phyloP scores from a whole-genome alignment of 768 basidiomycete species.

The Boletus patriciae region DNA sequence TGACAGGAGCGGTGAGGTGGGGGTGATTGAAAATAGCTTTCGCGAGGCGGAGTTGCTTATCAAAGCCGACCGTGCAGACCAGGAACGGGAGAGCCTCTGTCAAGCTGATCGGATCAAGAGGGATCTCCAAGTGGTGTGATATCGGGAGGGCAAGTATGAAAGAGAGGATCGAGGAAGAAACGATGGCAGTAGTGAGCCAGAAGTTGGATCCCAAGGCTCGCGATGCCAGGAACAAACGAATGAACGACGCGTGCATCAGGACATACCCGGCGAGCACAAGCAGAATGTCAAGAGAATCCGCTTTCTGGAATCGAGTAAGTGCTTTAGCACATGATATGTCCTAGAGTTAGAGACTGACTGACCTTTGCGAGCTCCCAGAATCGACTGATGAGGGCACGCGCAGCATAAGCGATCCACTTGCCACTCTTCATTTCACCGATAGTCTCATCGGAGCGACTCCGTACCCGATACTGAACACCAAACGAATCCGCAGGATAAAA shows the following conservation, averaged over 20 bases:
- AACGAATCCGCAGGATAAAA: slow-evolving; percentile 36
- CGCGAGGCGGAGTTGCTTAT: slow-evolving; percentile 93
- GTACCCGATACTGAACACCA: slow-evolving; percentile 52
- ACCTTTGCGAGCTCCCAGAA: slow-evolving; percentile 89
- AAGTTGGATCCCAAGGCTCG: slow-evolving; percentile 78
- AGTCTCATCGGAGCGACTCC: slow-evolving; percentile 44
- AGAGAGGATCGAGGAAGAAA: slow-evolving; percentile 78
- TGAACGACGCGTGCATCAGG: slow-evolving; percentile 94
- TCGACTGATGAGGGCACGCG: slow-evolving; percentile 66
- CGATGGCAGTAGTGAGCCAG: slow-evolving; percentile 68
- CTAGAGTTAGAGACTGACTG: slow-evolving; percentile 21
- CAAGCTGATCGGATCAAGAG: slow-evolving; percentile 88
- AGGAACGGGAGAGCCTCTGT: slow-evolving; percentile 97
- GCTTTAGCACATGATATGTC: slow-evolving; percentile 1
- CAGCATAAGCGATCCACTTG: slow-evolving; percentile 90
- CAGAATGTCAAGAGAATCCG: slow-evolving; percentile 93
- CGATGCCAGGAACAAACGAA: slow-evolving; percentile 85
- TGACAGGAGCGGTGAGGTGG: slow-evolving; percentile 46
- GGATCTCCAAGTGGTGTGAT: slow-evolving; percentile 74
- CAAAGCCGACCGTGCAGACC: slow-evolving; percentile 96
- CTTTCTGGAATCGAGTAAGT: slow-evolving; percentile 55
- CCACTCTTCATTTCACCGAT: slow-evolving; percentile 77
- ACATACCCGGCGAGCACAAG: slow-evolving; percentile 92
- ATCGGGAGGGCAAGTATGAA: slow-evolving; percentile 82
- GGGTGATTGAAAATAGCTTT: slow-evolving; percentile 87